These are phyloP conservation scores for Carex myosuroides DNA, from an alignment of 176 grass and related monocot species.

Conservation along the genomic window DNA sequence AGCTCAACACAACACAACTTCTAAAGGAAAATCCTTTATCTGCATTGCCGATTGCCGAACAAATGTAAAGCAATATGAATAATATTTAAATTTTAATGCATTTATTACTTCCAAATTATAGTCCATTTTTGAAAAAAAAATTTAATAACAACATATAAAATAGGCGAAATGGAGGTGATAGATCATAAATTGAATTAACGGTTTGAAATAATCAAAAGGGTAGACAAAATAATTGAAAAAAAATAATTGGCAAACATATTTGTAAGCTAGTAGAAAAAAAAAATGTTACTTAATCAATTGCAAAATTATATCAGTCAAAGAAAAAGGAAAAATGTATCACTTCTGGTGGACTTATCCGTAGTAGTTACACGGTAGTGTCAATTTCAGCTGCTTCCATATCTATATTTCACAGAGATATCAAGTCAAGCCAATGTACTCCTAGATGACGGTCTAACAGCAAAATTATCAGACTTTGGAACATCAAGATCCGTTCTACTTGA, in stretches of 20 bases:
- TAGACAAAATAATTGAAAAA: no score
- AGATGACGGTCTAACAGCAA: slow-evolving; percentile 27
- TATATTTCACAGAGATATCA: slow-evolving; percentile 42
- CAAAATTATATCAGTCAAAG: not conserved
- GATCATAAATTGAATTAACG: no score
- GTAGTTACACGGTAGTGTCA: not conserved
- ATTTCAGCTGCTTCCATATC: slow-evolving; percentile 28
- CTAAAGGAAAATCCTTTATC: not conserved
- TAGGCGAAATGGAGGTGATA: no score
- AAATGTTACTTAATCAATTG: not conserved
- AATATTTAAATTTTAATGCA: no score
- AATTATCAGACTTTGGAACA: slow-evolving; percentile 45
- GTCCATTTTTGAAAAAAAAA: no score
- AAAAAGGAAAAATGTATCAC: not conserved
- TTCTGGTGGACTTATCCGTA: not conserved
- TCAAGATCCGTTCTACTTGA: slow-evolving; percentile 33
- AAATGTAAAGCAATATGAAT: no score
- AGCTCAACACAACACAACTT: not conserved
- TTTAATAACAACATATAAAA: no score
- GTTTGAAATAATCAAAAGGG: no score
- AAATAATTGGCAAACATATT: no score
- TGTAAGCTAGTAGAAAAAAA: no score
- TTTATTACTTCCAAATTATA: no score
- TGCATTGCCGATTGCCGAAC: no score
- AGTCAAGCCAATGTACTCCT: slow-evolving; percentile 26